These are phyloP conservation scores for Aspergillus sp. DNA, from an alignment of 2,329 filamentous ascomycete genomes.

Conservation along the genomic window DNA sequence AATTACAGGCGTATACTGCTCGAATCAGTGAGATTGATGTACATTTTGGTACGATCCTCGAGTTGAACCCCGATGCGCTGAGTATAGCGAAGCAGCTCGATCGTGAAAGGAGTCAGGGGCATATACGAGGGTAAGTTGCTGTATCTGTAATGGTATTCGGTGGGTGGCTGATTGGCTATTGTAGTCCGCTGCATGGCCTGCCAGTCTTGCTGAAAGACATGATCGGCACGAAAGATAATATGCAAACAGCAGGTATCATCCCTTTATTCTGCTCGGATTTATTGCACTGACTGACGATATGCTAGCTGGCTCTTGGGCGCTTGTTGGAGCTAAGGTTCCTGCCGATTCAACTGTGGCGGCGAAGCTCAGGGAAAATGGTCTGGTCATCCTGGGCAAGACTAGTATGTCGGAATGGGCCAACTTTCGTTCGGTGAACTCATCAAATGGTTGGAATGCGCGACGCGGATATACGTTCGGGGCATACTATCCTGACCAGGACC, in stretches of 20 bases:
- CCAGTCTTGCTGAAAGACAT: constrained; percentile 69
- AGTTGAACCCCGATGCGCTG: constrained; percentile 59
- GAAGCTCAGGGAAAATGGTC: constrained; percentile 63
- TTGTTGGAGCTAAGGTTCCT: constrained; percentile 60
- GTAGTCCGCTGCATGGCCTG: constrained; percentile 62
- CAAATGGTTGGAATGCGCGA: constrained; percentile 65
- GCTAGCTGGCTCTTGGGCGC: constrained; percentile 63
- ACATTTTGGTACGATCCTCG: constrained; percentile 55
- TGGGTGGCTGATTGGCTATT: background rate
- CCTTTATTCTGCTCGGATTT: background rate
- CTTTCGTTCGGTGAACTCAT: constrained; percentile 56
- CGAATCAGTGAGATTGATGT: constrained; percentile 57
- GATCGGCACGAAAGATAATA: constrained; percentile 63
- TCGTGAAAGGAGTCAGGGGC: constrained; percentile 51
- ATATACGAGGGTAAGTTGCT: constrained; percentile 44
- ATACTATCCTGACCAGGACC: constrained; percentile 64
- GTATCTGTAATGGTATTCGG: background rate
- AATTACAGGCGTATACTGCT: constrained; percentile 50
- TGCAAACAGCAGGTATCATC: constrained; percentile 58
- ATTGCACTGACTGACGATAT: background rate
- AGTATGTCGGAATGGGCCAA: constrained; percentile 68
- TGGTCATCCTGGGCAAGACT: constrained; percentile 66
- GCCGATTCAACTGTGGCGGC: constrained; percentile 60
- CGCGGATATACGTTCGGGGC: constrained; percentile 65
- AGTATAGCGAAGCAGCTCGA: constrained; percentile 53